Evolutionary conservation across 257 asterid genomes (phyloP), one percentile per base, ranked within the genome.

Genomic region (Solanum virginianum): DNA sequence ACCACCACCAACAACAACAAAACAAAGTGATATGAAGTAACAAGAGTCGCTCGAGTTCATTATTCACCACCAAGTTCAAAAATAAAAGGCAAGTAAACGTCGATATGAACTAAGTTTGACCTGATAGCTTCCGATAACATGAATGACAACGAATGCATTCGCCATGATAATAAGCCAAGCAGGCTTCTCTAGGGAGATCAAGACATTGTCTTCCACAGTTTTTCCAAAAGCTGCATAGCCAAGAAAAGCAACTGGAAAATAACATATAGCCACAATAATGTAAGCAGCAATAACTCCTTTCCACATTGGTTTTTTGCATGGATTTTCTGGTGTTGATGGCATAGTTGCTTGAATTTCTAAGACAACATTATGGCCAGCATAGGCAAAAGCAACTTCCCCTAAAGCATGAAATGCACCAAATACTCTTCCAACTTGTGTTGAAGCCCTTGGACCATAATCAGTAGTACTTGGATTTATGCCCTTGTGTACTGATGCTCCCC

Each of bases 331-430:
- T 0, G 91, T 68, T 3, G 93, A 90, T n/a, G 94, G 94, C 24
- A 92, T 89, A 0, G 91, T 89, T 24, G 94, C 93, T 59, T 92
- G 94, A 80, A 92, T 92, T 83, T 92, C 94, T 55, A 92, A 51
- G 8, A 87, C 93, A 4, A 91, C 93, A 57, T 91, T 91, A 79
- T 90, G 92, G 2, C 93, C 93, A 3, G 94, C 90, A 49, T 57
- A 91, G 10, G 92, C 91, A 57, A 91, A 92, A 0, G 93, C 93
- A 7, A 92, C 87, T 17, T 88, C 92, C 2, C 94, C 93, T 59
- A 92, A 36, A 2, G 93, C 95, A 39, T 90, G 86, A 3, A 89
- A 69, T 39, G 88, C 91, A 9, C 80, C 66, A 17, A 92, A 90
- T 7, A 87, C 43, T 36, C 16, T 88, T 22, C 90, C 92, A 0